These are phyloP conservation scores for Podospora fimiseda DNA, from an alignment of 495 filamentous ascomycete genomes.

Conservation along the genomic window DNA sequence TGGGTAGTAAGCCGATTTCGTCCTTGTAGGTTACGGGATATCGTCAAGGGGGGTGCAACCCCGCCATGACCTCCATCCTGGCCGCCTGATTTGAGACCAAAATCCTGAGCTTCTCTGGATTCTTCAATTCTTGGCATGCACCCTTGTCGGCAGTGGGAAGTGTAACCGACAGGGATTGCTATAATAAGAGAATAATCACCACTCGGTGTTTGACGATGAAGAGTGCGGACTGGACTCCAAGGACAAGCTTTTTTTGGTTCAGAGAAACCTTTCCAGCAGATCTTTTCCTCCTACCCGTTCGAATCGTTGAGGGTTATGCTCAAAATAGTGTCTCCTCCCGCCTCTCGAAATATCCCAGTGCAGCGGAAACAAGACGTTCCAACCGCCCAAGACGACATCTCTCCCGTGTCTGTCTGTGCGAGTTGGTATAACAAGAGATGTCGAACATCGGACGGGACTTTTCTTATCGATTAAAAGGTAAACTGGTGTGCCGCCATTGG, in stretches of 20 bases:
- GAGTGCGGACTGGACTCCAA: neutral
- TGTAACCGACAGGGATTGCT: neutral
- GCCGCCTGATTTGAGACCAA: neutral
- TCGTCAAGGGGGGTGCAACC: conserved; percentile 1
- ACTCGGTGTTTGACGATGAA: neutral
- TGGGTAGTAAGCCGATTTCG: neutral
- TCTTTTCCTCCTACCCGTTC: conserved; percentile 2
- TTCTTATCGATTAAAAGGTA: neutral
- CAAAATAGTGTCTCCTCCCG: conserved; percentile 6
- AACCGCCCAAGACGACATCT: conserved; percentile 14
- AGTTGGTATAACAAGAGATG: neutral
- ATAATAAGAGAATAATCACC: conserved; percentile 1
- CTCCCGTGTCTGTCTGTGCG: neutral
- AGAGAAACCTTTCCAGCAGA: neutral
- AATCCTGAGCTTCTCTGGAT: neutral
- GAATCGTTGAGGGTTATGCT: neutral
- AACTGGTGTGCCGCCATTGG: neutral
- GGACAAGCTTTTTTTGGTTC: neutral
- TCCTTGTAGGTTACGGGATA: neutral
- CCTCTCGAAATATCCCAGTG: conserved; percentile 1
- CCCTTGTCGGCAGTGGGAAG: conserved; percentile 4
- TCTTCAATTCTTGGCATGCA: neutral
- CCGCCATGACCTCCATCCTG: neutral
- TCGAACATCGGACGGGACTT: neutral
- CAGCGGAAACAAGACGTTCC: conserved; percentile 12